A percentile compares a stretch with the other conserved stretches of the same genome.
These are phyloP conservation scores for Dictyostelium citrinum DNA, from an alignment of 78 protist genomes.

Conservation along the genomic window DNA sequence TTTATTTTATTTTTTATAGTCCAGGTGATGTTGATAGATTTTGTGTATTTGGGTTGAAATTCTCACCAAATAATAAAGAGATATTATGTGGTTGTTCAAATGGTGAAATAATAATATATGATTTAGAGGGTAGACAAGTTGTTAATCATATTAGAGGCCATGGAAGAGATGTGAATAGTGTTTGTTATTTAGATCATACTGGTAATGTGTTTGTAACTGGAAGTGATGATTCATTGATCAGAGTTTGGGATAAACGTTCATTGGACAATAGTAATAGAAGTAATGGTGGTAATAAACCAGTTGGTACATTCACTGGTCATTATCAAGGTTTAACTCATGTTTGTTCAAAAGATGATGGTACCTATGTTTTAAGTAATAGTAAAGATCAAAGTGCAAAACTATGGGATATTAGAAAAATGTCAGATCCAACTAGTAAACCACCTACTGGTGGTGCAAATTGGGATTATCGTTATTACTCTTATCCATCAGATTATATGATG, in stretches of 20 bases:
- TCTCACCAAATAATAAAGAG: constrained; percentile 58
- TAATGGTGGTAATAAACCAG: constrained; percentile 5
- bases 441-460: not conserved
- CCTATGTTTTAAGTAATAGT: constrained; percentile 73
- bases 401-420: constrained; percentile 89
- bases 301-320: constrained; percentile 84
- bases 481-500: not conserved
- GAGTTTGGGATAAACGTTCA: constrained; percentile 84
- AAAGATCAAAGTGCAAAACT: constrained; percentile 88
- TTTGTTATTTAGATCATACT: constrained; percentile 37
- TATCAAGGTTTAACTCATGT: constrained; percentile 80
- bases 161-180: constrained; percentile 82
- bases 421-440: not conserved
- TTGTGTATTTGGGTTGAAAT: constrained; percentile 81
- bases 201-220: constrained; percentile 69
- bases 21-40: constrained; percentile 29
- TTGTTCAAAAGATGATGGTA: constrained; percentile 80
- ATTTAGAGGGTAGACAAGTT: constrained; percentile 3
- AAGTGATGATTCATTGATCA: constrained; percentile 77
- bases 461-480: constrained; percentile 53
- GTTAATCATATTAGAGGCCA: constrained; percentile 17
- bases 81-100: constrained; percentile 80
- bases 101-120: constrained; percentile 60
- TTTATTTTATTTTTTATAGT: not conserved
- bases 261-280: not conserved